These are phyloP conservation scores for Leishmania turanica DNA, from an alignment of 208 protist species.

Conservation along the genomic window DNA sequence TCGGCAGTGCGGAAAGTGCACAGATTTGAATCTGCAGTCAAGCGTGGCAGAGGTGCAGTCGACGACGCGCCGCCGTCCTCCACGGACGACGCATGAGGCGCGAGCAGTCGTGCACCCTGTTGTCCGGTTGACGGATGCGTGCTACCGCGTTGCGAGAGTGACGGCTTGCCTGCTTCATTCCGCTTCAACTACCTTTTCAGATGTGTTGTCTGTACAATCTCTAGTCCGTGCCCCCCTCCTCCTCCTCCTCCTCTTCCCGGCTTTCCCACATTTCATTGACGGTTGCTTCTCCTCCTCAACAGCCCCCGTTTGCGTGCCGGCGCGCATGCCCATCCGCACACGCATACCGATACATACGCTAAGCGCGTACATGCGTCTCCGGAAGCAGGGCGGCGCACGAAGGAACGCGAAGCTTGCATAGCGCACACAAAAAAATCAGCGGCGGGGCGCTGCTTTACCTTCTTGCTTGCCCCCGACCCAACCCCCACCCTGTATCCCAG, in stretches of 20 bases:
- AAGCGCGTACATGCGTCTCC: background rate
- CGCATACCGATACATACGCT: background rate
- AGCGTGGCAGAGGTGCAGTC: background rate
- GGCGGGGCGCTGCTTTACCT: background rate
- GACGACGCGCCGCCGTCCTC: background rate
- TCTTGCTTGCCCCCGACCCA: background rate
- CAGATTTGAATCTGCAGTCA: background rate
- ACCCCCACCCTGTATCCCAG: background rate
- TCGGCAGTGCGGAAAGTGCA: background rate
- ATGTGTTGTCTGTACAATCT: background rate
- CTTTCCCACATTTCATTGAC: too few species aligned
- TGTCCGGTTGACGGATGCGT: background rate
- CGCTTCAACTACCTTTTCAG: background rate
- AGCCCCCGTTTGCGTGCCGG: background rate
- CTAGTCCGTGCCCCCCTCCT: background rate
- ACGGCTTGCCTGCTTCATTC: background rate
- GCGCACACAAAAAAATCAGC: background rate
- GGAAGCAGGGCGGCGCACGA: background rate
- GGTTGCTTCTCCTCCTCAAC: background rate
- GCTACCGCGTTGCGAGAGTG: background rate
- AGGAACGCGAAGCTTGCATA: background rate
- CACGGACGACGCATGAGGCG: background rate
- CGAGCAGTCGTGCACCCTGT: background rate
- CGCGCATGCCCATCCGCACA: background rate
- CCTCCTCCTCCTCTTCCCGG: background rate